phyloP scores from a whole-genome alignment of 352 stramenopile genomes.

The Globisporangium iwayamae region DNA sequence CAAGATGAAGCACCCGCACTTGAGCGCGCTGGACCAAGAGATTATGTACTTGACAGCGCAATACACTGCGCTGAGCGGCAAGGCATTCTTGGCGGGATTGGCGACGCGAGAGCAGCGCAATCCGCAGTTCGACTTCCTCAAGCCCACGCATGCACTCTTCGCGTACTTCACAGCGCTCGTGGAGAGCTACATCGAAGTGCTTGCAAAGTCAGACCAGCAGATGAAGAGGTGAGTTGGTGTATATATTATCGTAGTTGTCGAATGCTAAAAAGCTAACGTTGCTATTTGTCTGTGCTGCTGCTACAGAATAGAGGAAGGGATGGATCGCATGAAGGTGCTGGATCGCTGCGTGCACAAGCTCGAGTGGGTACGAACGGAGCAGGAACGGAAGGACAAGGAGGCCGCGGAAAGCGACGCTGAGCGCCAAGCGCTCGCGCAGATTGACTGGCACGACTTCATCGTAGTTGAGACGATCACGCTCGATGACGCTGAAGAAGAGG shows the following conservation, averaged over 20 bases:
- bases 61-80: slow-evolving; percentile 95
- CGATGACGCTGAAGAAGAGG: slow-evolving; percentile 80
- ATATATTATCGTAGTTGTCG: background rate
- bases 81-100: slow-evolving; percentile 93
- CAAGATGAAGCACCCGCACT: slow-evolving; percentile 85
- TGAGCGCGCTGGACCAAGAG: slow-evolving; percentile 94
- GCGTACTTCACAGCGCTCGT: slow-evolving; percentile 98
- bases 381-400: slow-evolving; percentile 69
- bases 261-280: background rate
- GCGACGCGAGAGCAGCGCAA: slow-evolving; percentile 96
- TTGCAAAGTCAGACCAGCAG: slow-evolving; percentile 66
- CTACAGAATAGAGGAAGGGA: slow-evolving; percentile 58
- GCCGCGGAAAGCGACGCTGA: slow-evolving; percentile 74
- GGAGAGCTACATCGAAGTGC: slow-evolving; percentile 93
- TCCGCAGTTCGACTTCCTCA: slow-evolving; percentile 97
- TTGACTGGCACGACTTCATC: slow-evolving; percentile 99
- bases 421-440: slow-evolving; percentile 60
- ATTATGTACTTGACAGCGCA: slow-evolving; percentile 98
- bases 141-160: slow-evolving; percentile 96
- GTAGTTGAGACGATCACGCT: slow-evolving; percentile 99
- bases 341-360: slow-evolving; percentile 84
- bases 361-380: slow-evolving; percentile 74
- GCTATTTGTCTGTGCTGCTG: background rate
- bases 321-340: slow-evolving; percentile 83
- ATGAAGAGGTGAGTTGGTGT: slow-evolving; percentile 49